Percentiles rank a stretch among this genome's conserved stretches.
These are phyloP conservation scores for Perkinsus chesapeaki DNA, from an alignment of 169 alveolate species.

Conservation along the genomic window DNA sequence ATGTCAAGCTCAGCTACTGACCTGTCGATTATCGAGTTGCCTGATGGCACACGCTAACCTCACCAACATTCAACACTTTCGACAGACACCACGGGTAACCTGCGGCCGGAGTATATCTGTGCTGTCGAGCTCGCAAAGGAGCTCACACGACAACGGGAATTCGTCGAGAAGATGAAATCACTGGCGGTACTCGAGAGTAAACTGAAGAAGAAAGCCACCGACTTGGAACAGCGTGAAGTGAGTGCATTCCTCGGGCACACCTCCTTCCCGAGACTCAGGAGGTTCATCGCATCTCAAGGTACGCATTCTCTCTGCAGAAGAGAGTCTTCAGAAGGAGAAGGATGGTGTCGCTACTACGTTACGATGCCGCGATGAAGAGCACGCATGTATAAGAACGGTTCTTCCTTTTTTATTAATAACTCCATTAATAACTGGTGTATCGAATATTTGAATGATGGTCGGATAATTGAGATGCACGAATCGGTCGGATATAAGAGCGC, in stretches of 20 bases:
- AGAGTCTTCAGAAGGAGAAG: background rate
- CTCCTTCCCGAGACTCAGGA: background rate
- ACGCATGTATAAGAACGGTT: background rate
- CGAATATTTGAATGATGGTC: too few species aligned
- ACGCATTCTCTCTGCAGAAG: background rate
- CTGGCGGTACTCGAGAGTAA: background rate
- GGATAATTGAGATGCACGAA: too few species aligned
- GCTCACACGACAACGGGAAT: background rate
- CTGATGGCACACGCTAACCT: background rate
- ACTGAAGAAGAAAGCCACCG: background rate
- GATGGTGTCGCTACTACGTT: background rate
- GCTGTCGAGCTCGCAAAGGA: background rate
- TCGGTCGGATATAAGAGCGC: too few species aligned
- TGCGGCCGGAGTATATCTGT: background rate
- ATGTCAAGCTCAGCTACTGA: background rate
- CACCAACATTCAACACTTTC: background rate
- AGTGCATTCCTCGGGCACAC: background rate
- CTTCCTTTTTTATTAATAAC: too few species aligned
- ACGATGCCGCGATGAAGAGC: background rate
- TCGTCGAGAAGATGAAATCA: background rate
- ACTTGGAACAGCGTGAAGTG: background rate
- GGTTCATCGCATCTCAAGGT: background rate
- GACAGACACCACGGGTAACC: background rate
- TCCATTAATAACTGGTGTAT: too few species aligned
- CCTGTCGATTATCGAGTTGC: background rate